A percentile compares a stretch with the other conserved stretches of the same genome.
Evolutionary conservation across 768 basidiomycete genomes (phyloP).

Genomic region (Pulveroboletus sp.): DNA sequence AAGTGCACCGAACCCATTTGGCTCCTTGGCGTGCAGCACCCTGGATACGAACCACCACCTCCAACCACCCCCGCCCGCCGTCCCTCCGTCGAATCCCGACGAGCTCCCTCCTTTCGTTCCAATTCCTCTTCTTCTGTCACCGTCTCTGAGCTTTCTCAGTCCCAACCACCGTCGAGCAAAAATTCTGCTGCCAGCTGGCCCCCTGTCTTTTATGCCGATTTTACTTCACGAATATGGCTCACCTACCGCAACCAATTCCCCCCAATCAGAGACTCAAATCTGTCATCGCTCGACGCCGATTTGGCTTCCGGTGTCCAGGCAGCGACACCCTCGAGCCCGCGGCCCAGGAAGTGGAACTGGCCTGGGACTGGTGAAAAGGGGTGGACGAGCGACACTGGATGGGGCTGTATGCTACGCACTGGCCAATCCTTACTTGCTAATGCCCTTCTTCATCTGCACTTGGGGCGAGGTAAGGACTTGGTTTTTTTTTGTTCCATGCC

Average conservation of each 20-base stretch:
- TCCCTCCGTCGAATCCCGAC: conserved; percentile 38
- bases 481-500: conserved; percentile 1
- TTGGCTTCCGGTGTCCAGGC: conserved; percentile 28
- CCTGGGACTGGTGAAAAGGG: conserved; percentile 62
- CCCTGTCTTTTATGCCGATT: conserved; percentile 81
- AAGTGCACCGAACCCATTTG: conserved; percentile 80
- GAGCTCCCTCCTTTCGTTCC: conserved; percentile 42
- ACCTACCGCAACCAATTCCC: conserved; percentile 88
- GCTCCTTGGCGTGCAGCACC: conserved; percentile 81
- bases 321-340: conserved; percentile 39
- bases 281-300: conserved; percentile 40
- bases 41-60: conserved; percentile 56
- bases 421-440: conserved; percentile 83
- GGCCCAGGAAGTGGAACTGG: conserved; percentile 59
- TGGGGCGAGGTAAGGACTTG: conserved; percentile 56
- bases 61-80: conserved; percentile 30
- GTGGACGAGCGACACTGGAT: conserved; percentile 81
- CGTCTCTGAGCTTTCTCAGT: conserved; percentile 34
- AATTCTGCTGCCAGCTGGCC: conserved; percentile 56
- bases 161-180: conserved; percentile 31
- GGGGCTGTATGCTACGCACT: conserved; percentile 91
- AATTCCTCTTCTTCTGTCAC: conserved; percentile 38
- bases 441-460: conserved; percentile 67
- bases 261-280: conserved; percentile 65
- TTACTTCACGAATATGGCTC: conserved; percentile 83